phyloP scores from a whole-genome alignment of 2,329 filamentous ascomycete species.

The Plenodomus biglobosus region DNA sequence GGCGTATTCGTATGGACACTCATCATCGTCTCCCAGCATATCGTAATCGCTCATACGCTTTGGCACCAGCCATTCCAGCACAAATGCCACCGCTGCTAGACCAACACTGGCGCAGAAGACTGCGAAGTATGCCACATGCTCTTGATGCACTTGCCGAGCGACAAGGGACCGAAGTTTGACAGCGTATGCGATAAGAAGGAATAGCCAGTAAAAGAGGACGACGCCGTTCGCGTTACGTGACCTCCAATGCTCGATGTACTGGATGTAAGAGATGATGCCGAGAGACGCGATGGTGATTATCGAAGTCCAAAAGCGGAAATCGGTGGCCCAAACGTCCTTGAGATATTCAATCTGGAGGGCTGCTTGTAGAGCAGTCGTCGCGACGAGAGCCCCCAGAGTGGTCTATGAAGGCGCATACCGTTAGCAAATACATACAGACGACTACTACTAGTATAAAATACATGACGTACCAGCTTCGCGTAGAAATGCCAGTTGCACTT shows the following conservation, averaged over 20 bases:
- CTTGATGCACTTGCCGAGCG: conserved; percentile 70
- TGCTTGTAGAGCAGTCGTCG: conserved; percentile 70
- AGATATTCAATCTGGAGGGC: conserved; percentile 73
- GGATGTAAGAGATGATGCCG: conserved; percentile 72
- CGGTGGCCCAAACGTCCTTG: conserved; percentile 69
- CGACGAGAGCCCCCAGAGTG: conserved; percentile 68
- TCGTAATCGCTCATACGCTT: conserved; percentile 72
- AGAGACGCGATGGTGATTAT: conserved; percentile 71
- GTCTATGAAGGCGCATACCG: conserved; percentile 44
- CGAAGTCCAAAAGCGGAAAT: conserved; percentile 86
- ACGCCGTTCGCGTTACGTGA: conserved; percentile 84
- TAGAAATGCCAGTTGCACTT: conserved; percentile 91
- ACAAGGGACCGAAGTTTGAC: conserved; percentile 87
- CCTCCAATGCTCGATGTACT: conserved; percentile 84
- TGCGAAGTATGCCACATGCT: conserved; percentile 72
- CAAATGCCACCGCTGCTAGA: conserved; percentile 69
- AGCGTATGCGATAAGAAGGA: conserved; percentile 74
- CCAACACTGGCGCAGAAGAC: conserved; percentile 73
- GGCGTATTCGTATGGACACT: conserved; percentile 84
- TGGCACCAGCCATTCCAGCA: conserved; percentile 84
- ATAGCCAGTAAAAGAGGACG: conserved; percentile 88
- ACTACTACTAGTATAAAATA: background rate
- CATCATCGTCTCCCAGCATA: conserved; percentile 66
- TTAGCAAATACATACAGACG: conserved; percentile 6
- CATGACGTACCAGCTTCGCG: conserved; percentile 71